These are phyloP conservation scores for Angomonas deanei DNA, from an alignment of 208 protist genomes.

Conservation along the genomic window DNA sequence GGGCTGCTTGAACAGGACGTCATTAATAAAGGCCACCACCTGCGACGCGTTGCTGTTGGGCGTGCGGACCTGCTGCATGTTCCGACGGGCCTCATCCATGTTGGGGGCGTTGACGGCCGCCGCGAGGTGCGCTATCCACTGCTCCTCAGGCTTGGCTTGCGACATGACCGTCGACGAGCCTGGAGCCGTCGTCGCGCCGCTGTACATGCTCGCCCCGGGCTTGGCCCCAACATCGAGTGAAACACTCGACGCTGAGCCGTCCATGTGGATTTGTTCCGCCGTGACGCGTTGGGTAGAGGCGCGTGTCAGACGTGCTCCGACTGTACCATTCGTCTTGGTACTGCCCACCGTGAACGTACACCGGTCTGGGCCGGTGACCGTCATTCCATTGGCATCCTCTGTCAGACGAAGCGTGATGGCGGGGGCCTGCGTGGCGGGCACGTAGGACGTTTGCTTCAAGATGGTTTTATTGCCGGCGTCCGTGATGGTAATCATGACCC, in stretches of 20 bases:
- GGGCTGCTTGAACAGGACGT: constrained; percentile 43
- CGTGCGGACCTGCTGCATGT: constrained; percentile 33
- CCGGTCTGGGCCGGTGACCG: constrained; percentile 7
- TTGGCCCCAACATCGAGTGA: constrained; percentile 20
- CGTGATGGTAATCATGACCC: constrained; percentile 39
- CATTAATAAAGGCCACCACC: constrained; percentile 51
- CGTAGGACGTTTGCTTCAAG: constrained; percentile 44
- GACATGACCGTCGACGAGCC: background rate
- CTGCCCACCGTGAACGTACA: constrained; percentile 15
- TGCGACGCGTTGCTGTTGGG: constrained; percentile 28
- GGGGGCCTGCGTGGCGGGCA: constrained; percentile 36
- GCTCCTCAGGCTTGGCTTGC: constrained; percentile 13
- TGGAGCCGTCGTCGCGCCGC: background rate
- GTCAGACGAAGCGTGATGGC: constrained; percentile 20
- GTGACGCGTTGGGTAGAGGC: constrained; percentile 15
- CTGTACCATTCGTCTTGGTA: constrained; percentile 6
- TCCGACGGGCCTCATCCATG: constrained; percentile 34
- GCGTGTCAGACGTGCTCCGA: constrained; percentile 16
- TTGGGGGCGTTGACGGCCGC: constrained; percentile 35
- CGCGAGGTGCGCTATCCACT: constrained; percentile 51
- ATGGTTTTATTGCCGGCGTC: constrained; percentile 33
- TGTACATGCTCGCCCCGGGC: background rate
- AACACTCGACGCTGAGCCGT: constrained; percentile 23
- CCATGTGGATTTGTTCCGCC: constrained; percentile 31
- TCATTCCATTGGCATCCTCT: constrained; percentile 25